These are phyloP conservation scores for Solanum chacoense DNA, from an alignment of 305 asterid species.

Conservation along the genomic window DNA sequence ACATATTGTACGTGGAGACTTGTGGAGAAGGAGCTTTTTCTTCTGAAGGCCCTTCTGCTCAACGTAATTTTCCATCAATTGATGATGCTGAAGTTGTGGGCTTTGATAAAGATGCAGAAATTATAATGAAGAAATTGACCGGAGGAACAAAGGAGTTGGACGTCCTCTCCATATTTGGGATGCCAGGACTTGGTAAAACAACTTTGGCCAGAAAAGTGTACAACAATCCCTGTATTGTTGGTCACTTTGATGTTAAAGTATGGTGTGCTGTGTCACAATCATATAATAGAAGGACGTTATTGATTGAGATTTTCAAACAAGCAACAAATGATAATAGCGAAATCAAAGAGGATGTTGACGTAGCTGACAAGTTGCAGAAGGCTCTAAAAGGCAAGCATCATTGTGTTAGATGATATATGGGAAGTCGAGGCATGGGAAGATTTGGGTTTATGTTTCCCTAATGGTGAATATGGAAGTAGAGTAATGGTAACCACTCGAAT, in stretches of 20 bases:
- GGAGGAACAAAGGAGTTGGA: not conserved
- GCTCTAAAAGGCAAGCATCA: not conserved
- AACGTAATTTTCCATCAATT: not conserved
- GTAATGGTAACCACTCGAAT: slow-evolving; percentile 2
- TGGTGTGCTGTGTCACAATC: slow-evolving; percentile 4
- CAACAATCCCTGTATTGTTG: not conserved
- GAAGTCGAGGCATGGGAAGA: not conserved
- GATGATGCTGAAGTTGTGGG: not conserved
- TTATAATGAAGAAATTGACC: not conserved
- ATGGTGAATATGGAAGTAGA: slow-evolving; percentile 1
- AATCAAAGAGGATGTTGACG: not conserved
- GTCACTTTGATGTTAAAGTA: not conserved
- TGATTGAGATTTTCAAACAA: slow-evolving; percentile 5
- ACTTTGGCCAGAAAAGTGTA: slow-evolving; percentile 7
- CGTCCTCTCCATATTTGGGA: not conserved
- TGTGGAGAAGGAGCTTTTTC: not conserved
- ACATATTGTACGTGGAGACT: not conserved
- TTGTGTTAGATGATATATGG: slow-evolving; percentile 9
- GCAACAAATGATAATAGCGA: not conserved
- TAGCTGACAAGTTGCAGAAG: not conserved
- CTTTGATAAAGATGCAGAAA: not conserved
- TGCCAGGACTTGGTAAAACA: slow-evolving; percentile 4
- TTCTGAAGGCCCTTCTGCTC: not conserved
- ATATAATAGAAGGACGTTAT: not conserved
- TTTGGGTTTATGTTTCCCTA: not conserved